Conservation (phyloP, 805 yeast genomes). For the Cyberlindnera euphorbiiphila region DNA sequence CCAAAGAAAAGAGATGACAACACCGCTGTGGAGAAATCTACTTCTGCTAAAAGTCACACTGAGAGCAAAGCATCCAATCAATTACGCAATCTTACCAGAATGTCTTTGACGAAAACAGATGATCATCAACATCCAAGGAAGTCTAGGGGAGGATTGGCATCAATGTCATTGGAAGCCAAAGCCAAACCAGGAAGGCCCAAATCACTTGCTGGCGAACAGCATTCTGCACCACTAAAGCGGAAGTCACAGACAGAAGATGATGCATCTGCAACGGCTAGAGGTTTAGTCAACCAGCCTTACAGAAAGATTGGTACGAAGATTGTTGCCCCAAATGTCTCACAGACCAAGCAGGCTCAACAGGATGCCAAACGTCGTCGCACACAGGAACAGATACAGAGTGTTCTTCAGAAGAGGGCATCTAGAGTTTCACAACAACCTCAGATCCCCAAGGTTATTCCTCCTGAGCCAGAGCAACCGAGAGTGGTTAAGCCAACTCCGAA, state of each 20-base stretch:
- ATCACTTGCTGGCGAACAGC: conserved; percentile 18
- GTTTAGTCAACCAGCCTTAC: conserved; percentile 15
- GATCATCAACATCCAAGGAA: conserved; percentile 19
- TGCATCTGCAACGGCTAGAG: background rate
- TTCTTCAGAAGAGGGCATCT: conserved; percentile 23
- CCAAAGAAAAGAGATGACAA: conserved; percentile 2
- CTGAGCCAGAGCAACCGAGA: conserved; percentile 8
- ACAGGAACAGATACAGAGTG: conserved; percentile 21
- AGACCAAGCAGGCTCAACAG: conserved; percentile 17
- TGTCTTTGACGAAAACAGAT: conserved; percentile 22
- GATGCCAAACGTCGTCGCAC: conserved; percentile 28
- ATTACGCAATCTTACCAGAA: conserved; percentile 22
- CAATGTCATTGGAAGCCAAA: conserved; percentile 20
- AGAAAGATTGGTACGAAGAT: conserved; percentile 26
- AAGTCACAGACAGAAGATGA: conserved; percentile 26
- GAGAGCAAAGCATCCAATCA: conserved; percentile 3
- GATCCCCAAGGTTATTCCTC: too few species aligned
- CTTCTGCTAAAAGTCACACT: conserved; percentile 2
- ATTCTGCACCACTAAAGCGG: conserved; percentile 8
- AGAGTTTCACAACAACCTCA: conserved; percentile 29
- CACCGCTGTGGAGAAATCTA: conserved; percentile 3
- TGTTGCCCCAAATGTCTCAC: conserved; percentile 19
- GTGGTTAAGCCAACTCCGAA: conserved; percentile 13
- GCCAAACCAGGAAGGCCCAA: conserved; percentile 18
- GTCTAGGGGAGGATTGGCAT: conserved; percentile 22